A percentile compares a stretch with the other conserved stretches of the same genome.
Conservation (phyloP, 2,329 filamentous ascomycete genomes). For the Falciphora oryzae region DNA sequence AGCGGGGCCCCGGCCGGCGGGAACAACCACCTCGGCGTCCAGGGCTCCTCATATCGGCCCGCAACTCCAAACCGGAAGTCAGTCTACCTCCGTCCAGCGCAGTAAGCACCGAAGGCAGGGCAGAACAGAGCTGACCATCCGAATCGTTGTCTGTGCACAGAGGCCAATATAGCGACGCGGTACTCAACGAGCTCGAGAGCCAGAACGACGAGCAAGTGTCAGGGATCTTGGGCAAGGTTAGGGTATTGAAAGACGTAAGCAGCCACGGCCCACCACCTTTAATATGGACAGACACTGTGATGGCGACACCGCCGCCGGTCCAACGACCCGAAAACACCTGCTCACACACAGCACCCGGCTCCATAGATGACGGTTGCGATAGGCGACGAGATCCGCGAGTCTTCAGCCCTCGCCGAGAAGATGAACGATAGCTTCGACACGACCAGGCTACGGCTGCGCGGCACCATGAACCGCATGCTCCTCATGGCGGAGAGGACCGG, state of each 20-base stretch:
- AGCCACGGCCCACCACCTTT: not conserved
- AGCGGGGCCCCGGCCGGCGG: conserved; percentile 12
- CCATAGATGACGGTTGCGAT: conserved; percentile 81
- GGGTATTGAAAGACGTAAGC: conserved; percentile 78
- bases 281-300: not conserved
- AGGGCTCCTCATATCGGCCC: conserved; percentile 39
- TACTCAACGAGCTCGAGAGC: conserved; percentile 87
- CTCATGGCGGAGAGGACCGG: conserved; percentile 91
- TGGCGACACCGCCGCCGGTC: not conserved
- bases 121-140: not conserved
- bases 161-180: conserved; percentile 88
- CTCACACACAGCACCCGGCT: not conserved
- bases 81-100: conserved; percentile 18
- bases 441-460: conserved; percentile 71
- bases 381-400: conserved; percentile 90
- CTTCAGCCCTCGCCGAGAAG: conserved; percentile 79
- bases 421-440: conserved; percentile 95
- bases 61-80: conserved; percentile 69
- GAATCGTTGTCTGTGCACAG: conserved; percentile 32
- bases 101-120: not conserved
- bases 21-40: conserved; percentile 8
- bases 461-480: conserved; percentile 97
- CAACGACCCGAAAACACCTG: not conserved
- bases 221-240: conserved; percentile 86
- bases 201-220: conserved; percentile 90